Evolutionary conservation across 768 basidiomycete genomes (phyloP), one percentile per base, ranked within the genome.

Genomic region (Xerocomellus chrysenteron): DNA sequence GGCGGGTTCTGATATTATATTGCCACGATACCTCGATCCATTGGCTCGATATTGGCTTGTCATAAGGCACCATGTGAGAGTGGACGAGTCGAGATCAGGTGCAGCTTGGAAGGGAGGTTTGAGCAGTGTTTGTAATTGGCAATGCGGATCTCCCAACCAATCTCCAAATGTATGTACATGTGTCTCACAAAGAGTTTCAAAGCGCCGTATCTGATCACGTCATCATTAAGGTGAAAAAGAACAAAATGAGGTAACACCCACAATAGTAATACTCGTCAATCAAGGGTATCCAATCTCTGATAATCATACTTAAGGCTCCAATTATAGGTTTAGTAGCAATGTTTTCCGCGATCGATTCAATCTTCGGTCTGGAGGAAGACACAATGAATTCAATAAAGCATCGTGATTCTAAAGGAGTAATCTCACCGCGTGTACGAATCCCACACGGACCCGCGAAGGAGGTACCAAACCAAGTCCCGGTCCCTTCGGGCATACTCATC

Each of bases 251-350:
- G 24, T 10, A 42, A n/a, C 26, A 57, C 92, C 57, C 66, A 92
- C 92, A 94, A 78, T 94, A 94, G 76, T 94, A 87, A 74, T 94
- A 94, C 67, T 90, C 89, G 68, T 94, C 85, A 57, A 94, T 90
- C 68, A 94, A 74, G 19, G 91, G 92, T 60, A 94, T 84, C 92
- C 92, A 94, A 65, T 92, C 91, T 60, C 83, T 86, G 55, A 91
- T 68, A 55, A 94, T 74, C 26, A 85, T 82, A 60, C 89, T 78
- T 40, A 91, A 71, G 47, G 92, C 68, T n/a, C 85, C 82, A 28
- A 94, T 65, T 28, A 92, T 49, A 16, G 90, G 90, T 44, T 78
- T 78, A 54, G 75, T 75, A 4, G 82, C 76, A 19, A 83, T 79
- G 42, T 69, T 75, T 58, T 82, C 73, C 33, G 82, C 84, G 59